phyloP scores from a whole-genome alignment of 1,284 basidiomycete species.

The Ceratobasidium sp. region DNA sequence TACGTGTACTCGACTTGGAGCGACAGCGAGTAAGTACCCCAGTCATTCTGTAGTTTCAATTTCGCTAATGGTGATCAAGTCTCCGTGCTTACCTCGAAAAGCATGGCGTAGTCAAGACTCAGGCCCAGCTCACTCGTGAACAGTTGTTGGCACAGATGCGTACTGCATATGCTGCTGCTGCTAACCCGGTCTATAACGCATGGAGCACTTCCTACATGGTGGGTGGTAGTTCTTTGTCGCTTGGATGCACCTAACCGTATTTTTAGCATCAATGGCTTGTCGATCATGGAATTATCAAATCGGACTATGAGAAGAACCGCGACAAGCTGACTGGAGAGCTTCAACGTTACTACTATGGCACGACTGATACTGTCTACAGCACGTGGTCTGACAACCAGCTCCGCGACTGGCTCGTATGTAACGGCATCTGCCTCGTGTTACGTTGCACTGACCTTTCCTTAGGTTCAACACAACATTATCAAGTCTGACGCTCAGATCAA shows the following conservation, averaged over 20 bases:
- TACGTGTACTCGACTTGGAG: conserved; percentile 90
- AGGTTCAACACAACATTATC: conserved; percentile 66
- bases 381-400: conserved; percentile 74
- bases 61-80: background rate
- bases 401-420: conserved; percentile 68
- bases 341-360: conserved; percentile 78
- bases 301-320: conserved; percentile 66
- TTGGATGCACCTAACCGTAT: background rate
- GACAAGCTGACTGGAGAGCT: conserved; percentile 74
- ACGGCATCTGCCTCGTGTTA: background rate
- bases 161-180: conserved; percentile 64
- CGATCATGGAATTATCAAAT: conserved; percentile 71
- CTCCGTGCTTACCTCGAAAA: conserved; percentile 68
- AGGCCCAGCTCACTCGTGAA: conserved; percentile 65
- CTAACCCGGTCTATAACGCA: conserved; percentile 74
- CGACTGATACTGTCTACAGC: conserved; percentile 66
- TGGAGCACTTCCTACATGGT: conserved; percentile 89
- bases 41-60: background rate
- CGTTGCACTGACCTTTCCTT: conserved; percentile 31
- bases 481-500: conserved; percentile 73
- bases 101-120: conserved; percentile 73
- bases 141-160: conserved; percentile 73
- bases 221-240: conserved; percentile 44
- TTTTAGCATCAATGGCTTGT: conserved; percentile 80
- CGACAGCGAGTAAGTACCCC: conserved; percentile 59